Evolutionary conservation across 768 basidiomycete genomes (phyloP), one percentile per base, ranked within the genome.

Genomic region (Mycena leptocephala): DNA sequence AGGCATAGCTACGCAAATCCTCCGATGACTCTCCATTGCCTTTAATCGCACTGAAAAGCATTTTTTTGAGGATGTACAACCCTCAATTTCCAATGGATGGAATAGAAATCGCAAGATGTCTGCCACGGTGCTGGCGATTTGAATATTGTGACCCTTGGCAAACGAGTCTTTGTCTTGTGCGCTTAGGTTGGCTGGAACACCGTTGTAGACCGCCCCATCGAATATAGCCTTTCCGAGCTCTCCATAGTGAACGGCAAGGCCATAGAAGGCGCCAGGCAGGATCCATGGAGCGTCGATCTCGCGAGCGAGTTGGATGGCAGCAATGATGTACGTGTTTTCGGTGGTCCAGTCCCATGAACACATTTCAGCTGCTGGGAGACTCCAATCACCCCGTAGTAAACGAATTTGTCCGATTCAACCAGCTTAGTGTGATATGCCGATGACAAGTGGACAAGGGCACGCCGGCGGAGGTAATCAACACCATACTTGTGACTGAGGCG

Each of bases 201-300:
- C 53, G 0, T 51, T 37, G 58, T 22, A 37, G 18, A 20, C 6
- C 9, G 2, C 24, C 6, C 30, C 70, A 10, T 55, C 5, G 41
- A 56, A 56, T 16, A 68, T 9, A 5, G 18, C 58, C 24, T 5
- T 18, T 2, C 35, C 59, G 18, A 59, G 13, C 16, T 9, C 4
- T 14, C n/a, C n/a, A 16, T 10, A 56, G 22, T 9, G 2, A 35
- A 16, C 11, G 10, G 70, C 43, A 2, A 72, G 65, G 3, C 9
- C 20, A 35, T 77, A 74, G 63, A 77, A 74, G 2, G 64, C 63
- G 16, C 6, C 0, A 18, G 76, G 76, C 0, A 74, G 51, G 20
- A 77, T 48, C 72, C 76, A 74, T 8, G 30, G 28, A 10, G 76
- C 76, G 11, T 66, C 72, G n/a, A 74, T 33, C 35, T 77, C 72